phyloP scores from a whole-genome alignment of 2,329 filamentous ascomycete genomes.

The Aspergillus terreus region DNA sequence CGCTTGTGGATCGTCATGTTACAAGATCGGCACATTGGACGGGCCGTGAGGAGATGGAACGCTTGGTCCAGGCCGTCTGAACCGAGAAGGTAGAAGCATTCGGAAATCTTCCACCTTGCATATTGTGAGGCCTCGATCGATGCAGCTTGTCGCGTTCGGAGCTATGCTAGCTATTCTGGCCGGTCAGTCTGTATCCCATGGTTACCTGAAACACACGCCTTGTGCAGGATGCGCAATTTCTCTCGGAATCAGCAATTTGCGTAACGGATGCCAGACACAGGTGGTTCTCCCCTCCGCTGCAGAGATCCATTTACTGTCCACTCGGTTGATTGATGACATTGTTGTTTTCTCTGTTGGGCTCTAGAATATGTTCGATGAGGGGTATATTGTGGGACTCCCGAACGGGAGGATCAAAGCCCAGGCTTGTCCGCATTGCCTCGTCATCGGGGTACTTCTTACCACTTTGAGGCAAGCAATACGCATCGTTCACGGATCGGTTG shows the following conservation, averaged over 20 bases:
- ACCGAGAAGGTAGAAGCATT: conserved; percentile 3
- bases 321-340: neutral
- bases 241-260: neutral
- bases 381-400: conserved; percentile 67
- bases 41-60: conserved; percentile 26
- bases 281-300: conserved; percentile 10
- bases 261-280: conserved; percentile 1
- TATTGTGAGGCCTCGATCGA: conserved; percentile 8
- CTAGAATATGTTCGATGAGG: conserved; percentile 18
- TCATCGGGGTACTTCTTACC: conserved; percentile 9
- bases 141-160: conserved; percentile 13
- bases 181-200: conserved; percentile 14
- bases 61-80: conserved; percentile 11
- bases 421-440: conserved; percentile 66
- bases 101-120: conserved; percentile 8
- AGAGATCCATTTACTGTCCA: conserved; percentile 7
- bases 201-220: neutral
- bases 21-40: conserved; percentile 14
- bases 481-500: conserved; percentile 12
- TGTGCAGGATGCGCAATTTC: neutral
- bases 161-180: conserved; percentile 5
- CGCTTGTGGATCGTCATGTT: conserved; percentile 5
- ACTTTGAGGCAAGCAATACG: neutral
- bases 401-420: conserved; percentile 90
- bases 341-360: neutral